Evolutionary conservation across 2,329 filamentous ascomycete species (phyloP), one percentile per base, ranked within the genome.

Genomic region (Rosellinia necatrix): DNA sequence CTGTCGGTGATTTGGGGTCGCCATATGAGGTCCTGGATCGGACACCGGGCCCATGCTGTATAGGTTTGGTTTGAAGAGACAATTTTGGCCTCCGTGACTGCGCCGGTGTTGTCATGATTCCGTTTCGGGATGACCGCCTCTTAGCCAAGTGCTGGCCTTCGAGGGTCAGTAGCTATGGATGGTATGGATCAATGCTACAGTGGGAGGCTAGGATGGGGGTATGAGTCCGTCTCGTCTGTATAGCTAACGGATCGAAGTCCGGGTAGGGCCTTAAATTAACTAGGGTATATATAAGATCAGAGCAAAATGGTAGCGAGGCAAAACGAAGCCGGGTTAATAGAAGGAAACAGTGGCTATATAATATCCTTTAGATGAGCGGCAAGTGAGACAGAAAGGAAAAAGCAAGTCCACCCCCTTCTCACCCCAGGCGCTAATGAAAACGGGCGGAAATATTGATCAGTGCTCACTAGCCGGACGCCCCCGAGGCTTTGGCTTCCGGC

Each of bases 1-100:
- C 76, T 1, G 85, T 87, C 3, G 83, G 82, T 27, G 84, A 85
- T 55, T 76, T 80, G 25, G 82, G 80, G 63, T 86, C 79, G 34
- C 81, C 71, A 48, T 76, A 67, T 4, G 63, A 60, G 44, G 74
- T 75, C 58, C 76, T 77, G 24, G 76, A 59, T 50, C 72, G 76
- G 50, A 72, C 68, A 35, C 64, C 66, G 3, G 76, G 67, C 29
- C 70, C 71, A 53, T 71, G 67, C 49, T 71, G 68, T 25, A 75
- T 68, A 21, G 79, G 73, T 64, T 80, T 81, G 65, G 78, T 84
- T 66, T 82, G 78, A 63, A 84, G 78, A 50, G 81, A 82, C 60
- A 87, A 72, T 66, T 82, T 77, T 2, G 84, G 84, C 67, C 78
- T 78, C 73, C 77, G 82, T 49, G 75, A 69, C 5, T 72, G 48